These are phyloP conservation scores for Fennellomyces sp. DNA, from an alignment of 371 early-diverging fungal genomes.

Conservation along the genomic window DNA sequence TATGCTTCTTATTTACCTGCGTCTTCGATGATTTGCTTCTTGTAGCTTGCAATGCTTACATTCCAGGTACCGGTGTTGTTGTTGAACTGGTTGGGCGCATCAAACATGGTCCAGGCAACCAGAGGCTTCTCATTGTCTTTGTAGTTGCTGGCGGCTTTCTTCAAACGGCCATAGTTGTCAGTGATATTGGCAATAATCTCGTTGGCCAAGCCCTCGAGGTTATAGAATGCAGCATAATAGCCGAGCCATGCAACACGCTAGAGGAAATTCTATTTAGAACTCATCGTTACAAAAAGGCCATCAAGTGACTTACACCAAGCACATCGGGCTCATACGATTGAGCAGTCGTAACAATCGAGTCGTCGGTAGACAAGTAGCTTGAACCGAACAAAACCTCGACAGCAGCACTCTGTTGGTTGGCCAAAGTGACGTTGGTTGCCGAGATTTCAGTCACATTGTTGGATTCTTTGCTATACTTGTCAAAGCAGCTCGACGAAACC, in stretches of 20 bases:
- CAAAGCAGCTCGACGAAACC: slow-evolving; percentile 71
- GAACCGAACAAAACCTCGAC: slow-evolving; percentile 53
- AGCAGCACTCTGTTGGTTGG: slow-evolving; percentile 31
- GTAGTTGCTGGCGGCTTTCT: slow-evolving; percentile 50
- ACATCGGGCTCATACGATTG: slow-evolving; percentile 48
- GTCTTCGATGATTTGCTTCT: slow-evolving; percentile 62
- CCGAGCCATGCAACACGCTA: slow-evolving; percentile 80
- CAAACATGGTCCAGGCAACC: slow-evolving; percentile 71
- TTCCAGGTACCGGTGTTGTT: slow-evolving; percentile 70
- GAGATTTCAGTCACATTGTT: slow-evolving; percentile 29
- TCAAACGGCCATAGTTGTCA: slow-evolving; percentile 70
- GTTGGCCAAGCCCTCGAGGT: slow-evolving; percentile 67
- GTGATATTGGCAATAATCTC: slow-evolving; percentile 54
- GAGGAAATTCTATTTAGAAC: background rate
- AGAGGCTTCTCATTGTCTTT: slow-evolving; percentile 48
- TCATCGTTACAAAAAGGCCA: too few species aligned
- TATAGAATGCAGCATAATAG: slow-evolving; percentile 78
- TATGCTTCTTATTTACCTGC: slow-evolving; percentile 49
- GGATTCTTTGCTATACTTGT: slow-evolving; percentile 43
- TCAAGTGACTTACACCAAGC: slow-evolving; percentile 52
- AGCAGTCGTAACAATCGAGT: slow-evolving; percentile 33
- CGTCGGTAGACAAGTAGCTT: slow-evolving; percentile 16
- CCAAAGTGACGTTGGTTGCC: slow-evolving; percentile 45
- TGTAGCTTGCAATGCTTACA: slow-evolving; percentile 61
- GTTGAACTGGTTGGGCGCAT: slow-evolving; percentile 65